Evolutionary conservation across 2,329 filamentous ascomycete genomes (phyloP), one percentile per base, ranked within the genome.

Genomic region (Stemphylium beticola): DNA sequence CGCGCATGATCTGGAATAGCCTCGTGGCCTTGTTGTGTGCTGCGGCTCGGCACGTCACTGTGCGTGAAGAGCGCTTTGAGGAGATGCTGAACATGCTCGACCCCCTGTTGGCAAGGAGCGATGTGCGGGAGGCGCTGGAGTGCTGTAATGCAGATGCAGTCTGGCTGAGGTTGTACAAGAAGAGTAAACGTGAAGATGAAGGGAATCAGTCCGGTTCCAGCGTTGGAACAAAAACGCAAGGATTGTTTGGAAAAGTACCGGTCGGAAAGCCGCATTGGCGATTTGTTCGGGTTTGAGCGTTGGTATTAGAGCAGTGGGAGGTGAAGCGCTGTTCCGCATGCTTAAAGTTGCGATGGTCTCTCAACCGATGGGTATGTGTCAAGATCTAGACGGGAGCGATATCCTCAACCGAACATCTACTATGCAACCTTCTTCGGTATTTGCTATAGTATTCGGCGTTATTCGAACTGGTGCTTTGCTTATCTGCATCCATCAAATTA

Each of bases 21-120:
- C 76, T 86, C 7, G 76, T 88, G 15, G 72, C 74, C 18, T 75
- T 92, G 33, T 72, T 95, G 15, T 80, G 82, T 24, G 77, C 81
- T 1, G 76, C 92, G n/a, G 82, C 88, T 3, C 77, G 79, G 17
- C 79, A 86, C 66, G 88, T 92, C 7, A 77, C 78, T 6, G 68
- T 93, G n/a, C 81, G 86, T 5, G 87, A 90, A 24, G 83, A 83
- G 39, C 82, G 87, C 60, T 90, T 92, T 71, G 90, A 93, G 60
- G 83, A 91, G 48, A 82, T 90, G 11, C 69, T 93, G 38, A 82
- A 83, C 6, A 74, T 93, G 47, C 72, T 95, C 44, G 71, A 72
- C 39, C 72, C 74, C 2, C 64, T 76, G 10, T 33, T 78, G 4
- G 64, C 66, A 6, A 74, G 80, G 24, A 49, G 66, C 1, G 78